Evolutionary conservation across 176 grass and related monocot genomes (phyloP), one percentile per base, ranked within the genome.

Genomic region (Zoysia japonica): DNA sequence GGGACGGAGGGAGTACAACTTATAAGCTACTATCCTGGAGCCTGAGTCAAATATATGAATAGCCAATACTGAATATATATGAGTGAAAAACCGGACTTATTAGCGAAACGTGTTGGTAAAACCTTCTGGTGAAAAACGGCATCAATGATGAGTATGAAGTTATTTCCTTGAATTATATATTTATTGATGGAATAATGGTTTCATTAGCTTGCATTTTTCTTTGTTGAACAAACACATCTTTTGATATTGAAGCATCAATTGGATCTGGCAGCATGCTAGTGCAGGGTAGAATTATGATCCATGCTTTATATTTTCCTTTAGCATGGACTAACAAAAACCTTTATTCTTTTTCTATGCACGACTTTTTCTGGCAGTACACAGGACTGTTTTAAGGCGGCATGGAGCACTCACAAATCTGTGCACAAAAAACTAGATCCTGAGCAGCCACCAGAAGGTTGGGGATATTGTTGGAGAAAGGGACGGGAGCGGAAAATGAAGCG

Each of bases 351-450:
- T 50, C 10, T 67, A 8, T 75, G 9, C 52, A 69, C 47, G 68
- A 71, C 64, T 19, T 16, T 46, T 73, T 81, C 20, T 61, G 56
- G 59, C 86, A 99, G 96, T 46, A 84, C 96, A 13, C 96, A 95
- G 78, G 92, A 99, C 70, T 95, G 92, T 78, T 95, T 99, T 64
- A 93, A 80, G 88, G 88, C 86, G 78, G 83, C 88, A 82, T 99
- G 96, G 96, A 87, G 86, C 75, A 80, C 85, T 70, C 96, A 99
- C 65, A 99, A 95, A 82, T 91, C 88, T 76, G 78, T 93, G 10
- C 96, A 99, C 67, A 83, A 72, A 51, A 95, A 93, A 70, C 50
- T 79, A 68, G 84, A 65, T 83, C 79, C 88, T n/a, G 84, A 88
- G 66, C 73, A 79, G 65, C 80, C 81, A 72, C 78, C 72, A 85